phyloP scores from a whole-genome alignment of 441 rosid species.

The Codiaeum variegatum region DNA sequence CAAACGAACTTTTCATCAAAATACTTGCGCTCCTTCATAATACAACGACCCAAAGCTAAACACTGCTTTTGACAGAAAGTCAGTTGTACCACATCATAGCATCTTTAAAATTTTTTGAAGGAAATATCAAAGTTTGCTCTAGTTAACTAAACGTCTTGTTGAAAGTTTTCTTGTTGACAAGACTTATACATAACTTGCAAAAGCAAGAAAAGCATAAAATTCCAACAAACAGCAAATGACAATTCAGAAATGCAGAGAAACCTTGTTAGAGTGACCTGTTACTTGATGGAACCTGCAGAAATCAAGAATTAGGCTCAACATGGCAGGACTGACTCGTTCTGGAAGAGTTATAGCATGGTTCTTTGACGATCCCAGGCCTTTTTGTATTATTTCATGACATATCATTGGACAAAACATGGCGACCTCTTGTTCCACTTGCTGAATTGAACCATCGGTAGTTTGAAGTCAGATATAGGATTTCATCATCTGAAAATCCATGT shows the following conservation, averaged over 20 bases:
- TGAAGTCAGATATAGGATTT: slow-evolving; percentile 64
- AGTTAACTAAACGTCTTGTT: slow-evolving; percentile 10
- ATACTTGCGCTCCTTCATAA: slow-evolving; percentile 48
- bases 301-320: slow-evolving; percentile 55
- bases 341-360: slow-evolving; percentile 60
- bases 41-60: slow-evolving; percentile 9
- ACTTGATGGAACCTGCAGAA: slow-evolving; percentile 72
- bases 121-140: slow-evolving; percentile 3
- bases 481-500: slow-evolving; percentile 40
- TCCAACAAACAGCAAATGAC: slow-evolving; percentile 20
- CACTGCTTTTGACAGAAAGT: neutral
- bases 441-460: slow-evolving; percentile 62
- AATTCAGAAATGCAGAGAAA: slow-evolving; percentile 21
- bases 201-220: slow-evolving; percentile 17
- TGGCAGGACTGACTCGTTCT: slow-evolving; percentile 49
- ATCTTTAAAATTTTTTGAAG: slow-evolving; percentile 1
- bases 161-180: slow-evolving; percentile 15
- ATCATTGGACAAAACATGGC: slow-evolving; percentile 74
- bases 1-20: slow-evolving; percentile 59
- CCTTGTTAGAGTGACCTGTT: slow-evolving; percentile 70
- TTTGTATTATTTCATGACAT: slow-evolving; percentile 51
- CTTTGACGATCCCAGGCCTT: slow-evolving; percentile 60
- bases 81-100: neutral
- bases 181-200: slow-evolving; percentile 11
- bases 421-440: slow-evolving; percentile 72